A percentile compares a stretch with the other conserved stretches of the same genome.
Conservation (phyloP, 148 eudicot genomes). For the Diospyros lotus region DNA sequence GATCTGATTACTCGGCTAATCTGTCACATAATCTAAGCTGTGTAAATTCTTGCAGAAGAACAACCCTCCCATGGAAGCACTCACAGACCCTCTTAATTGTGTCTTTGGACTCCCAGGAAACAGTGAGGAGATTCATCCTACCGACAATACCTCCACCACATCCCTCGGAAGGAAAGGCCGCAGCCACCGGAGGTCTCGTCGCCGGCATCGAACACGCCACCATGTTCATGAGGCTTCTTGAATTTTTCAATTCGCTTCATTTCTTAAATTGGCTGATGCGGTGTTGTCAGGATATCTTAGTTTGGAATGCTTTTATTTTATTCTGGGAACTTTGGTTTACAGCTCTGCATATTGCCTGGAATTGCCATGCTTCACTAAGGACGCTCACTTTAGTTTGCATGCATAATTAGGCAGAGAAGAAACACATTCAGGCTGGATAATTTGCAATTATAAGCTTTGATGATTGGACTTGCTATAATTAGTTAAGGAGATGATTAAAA, state of each 20-base stretch:
- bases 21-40: not conserved
- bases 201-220: constrained; percentile 30
- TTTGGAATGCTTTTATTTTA: too few relatives aligned
- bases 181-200: constrained; percentile 25
- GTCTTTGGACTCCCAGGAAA: constrained; percentile 26
- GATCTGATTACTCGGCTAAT: not conserved
- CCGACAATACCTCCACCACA: constrained; percentile 1
- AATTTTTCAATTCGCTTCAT: constrained; percentile 6
- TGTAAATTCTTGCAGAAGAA: constrained; percentile 19
- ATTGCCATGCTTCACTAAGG: too few relatives aligned
- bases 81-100: constrained; percentile 30
- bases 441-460: too few relatives aligned
- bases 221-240: constrained; percentile 17
- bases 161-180: constrained; percentile 21
- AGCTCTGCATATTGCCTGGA: too few relatives aligned
- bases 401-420: too few relatives aligned
- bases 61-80: constrained; percentile 15
- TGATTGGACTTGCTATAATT: too few relatives aligned
- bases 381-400: too few relatives aligned
- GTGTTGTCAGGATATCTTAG: not conserved
- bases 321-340: too few relatives aligned
- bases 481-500: too few relatives aligned
- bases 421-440: too few relatives aligned
- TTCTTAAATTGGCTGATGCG: not conserved
- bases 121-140: constrained; percentile 19